Conservation (phyloP, 2,329 filamentous ascomycete genomes). For the Esteya vermicola region DNA sequence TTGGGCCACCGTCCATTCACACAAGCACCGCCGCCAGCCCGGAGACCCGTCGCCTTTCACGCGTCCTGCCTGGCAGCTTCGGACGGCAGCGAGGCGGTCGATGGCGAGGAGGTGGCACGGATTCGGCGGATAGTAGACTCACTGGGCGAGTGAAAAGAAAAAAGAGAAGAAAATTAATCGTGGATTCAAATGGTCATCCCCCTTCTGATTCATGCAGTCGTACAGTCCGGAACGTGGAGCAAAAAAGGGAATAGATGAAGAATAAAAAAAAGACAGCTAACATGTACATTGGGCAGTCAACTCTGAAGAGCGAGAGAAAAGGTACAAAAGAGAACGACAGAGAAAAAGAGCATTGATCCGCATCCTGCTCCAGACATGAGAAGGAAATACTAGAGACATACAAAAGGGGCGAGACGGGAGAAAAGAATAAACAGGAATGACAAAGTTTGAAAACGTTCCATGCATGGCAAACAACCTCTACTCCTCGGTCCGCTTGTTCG, state of each 20-base stretch:
- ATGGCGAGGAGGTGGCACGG: conserved; percentile 14
- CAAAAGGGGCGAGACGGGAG: neutral
- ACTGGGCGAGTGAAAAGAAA: neutral
- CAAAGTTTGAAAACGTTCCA: neutral
- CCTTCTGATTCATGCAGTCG: no score
- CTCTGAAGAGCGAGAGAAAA: no score
- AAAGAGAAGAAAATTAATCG: neutral
- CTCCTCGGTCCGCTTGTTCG: no score
- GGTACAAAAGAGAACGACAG: neutral
- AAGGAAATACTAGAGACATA: neutral
- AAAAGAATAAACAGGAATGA: neutral
- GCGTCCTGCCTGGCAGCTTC: conserved; percentile 26
- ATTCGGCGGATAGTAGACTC: conserved; percentile 1
- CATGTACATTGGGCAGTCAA: no score
- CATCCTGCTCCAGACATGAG: neutral
- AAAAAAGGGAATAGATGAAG: neutral
- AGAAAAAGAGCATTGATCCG: neutral
- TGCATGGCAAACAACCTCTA: neutral
- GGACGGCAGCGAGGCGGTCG: conserved; percentile 11
- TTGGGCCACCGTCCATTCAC: no score
- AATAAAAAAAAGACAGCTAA: neutral
- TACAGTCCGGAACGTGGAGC: no score
- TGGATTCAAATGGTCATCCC: no score
- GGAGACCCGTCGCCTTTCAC: conserved; percentile 22
- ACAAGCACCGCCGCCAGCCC: neutral